These are phyloP conservation scores for Actinidia polygama DNA, from an alignment of 179 eudicot genomes.

Conservation along the genomic window DNA sequence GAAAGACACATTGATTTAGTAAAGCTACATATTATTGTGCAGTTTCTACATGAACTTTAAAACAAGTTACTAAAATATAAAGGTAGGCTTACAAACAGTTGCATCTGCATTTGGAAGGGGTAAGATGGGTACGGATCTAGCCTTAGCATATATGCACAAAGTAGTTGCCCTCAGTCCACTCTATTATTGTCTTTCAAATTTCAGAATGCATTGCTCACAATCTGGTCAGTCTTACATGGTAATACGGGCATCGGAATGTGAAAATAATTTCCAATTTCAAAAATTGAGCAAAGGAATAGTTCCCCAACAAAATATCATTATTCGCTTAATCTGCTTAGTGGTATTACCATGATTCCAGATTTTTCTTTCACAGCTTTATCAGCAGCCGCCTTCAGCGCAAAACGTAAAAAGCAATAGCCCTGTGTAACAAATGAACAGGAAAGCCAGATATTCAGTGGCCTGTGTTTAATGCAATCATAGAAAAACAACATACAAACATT, in stretches of 20 bases:
- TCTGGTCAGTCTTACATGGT: neutral
- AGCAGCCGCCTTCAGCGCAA: slow-evolving; percentile 63
- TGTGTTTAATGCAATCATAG: neutral
- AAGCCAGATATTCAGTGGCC: neutral
- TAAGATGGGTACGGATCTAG: too few relatives aligned
- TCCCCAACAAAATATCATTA: neutral
- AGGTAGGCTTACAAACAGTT: too few relatives aligned
- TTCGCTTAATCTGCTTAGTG: neutral
- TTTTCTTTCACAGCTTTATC: slow-evolving; percentile 65
- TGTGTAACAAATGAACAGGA: slow-evolving; percentile 21
- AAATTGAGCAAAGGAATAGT: neutral
- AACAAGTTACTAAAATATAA: too few relatives aligned
- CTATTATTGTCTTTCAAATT: neutral
- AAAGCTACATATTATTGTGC: too few relatives aligned
- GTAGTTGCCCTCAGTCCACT: too few relatives aligned
- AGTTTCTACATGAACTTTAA: too few relatives aligned
- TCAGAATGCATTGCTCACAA: neutral
- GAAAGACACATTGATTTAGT: too few relatives aligned
- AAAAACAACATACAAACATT: neutral
- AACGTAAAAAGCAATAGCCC: slow-evolving; percentile 74
- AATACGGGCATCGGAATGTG: neutral
- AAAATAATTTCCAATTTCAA: neutral
- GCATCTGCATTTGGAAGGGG: too few relatives aligned
- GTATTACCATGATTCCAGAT: slow-evolving; percentile 53
- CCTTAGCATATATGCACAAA: too few relatives aligned